phyloP scores from a whole-genome alignment of 2,329 filamentous ascomycete genomes.

The Stagonosporopsis chrysanthemi region DNA sequence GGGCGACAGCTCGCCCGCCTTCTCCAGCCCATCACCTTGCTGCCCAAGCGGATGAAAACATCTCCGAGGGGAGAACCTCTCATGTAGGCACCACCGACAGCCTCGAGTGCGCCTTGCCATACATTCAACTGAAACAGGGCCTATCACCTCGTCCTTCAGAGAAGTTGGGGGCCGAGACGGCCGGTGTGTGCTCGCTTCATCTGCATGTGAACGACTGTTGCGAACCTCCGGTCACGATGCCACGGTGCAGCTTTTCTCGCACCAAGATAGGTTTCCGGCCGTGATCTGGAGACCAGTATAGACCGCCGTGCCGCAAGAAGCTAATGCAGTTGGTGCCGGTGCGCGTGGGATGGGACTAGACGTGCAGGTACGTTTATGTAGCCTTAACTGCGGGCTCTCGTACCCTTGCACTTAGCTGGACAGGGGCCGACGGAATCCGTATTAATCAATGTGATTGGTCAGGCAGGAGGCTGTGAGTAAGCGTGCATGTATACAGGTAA shows the following conservation, averaged over 20 bases:
- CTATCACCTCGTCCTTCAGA: neutral
- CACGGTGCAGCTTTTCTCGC: too few relatives aligned
- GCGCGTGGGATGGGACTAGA: neutral
- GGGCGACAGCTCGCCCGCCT: too few relatives aligned
- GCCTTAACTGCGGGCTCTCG: neutral
- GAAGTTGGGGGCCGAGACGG: neutral
- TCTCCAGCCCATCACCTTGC: too few relatives aligned
- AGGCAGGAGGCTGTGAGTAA: neutral
- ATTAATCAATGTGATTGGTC: neutral
- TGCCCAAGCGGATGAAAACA: too few relatives aligned
- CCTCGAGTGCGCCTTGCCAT: neutral
- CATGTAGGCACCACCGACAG: neutral
- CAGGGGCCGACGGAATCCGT: neutral
- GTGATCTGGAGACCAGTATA: neutral
- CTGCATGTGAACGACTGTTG: too few relatives aligned
- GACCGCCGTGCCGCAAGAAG: neutral
- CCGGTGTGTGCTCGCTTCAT: too few relatives aligned
- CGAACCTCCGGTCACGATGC: too few relatives aligned
- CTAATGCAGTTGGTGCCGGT: neutral
- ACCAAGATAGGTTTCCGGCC: too few relatives aligned
- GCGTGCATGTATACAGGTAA: neutral
- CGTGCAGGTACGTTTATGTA: neutral
- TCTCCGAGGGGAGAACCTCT: too few relatives aligned
- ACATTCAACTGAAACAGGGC: neutral
- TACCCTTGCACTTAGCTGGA: neutral